A percentile compares a stretch with the other conserved stretches of the same genome.
Conservation (phyloP, 1,284 basidiomycete genomes). For the Gymnopus androsaceus region DNA sequence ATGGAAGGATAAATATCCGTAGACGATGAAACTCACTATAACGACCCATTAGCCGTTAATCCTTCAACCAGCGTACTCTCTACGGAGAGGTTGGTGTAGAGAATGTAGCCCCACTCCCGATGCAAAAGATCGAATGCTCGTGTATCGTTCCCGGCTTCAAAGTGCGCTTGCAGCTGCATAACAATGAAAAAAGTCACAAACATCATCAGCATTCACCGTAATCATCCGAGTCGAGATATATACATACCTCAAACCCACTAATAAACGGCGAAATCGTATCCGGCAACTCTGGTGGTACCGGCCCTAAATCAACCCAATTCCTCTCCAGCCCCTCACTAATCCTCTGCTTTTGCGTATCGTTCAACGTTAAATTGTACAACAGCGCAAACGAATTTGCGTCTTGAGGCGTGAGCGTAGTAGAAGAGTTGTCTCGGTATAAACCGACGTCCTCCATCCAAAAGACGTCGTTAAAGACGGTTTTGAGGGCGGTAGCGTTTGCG, state of each 20-base stretch:
- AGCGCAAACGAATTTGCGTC: slow-evolving; percentile 52
- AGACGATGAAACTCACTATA: slow-evolving; percentile 33
- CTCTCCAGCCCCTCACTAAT: slow-evolving; percentile 42
- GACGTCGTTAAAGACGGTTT: slow-evolving; percentile 40
- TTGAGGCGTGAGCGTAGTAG: slow-evolving; percentile 46
- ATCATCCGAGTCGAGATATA: no score
- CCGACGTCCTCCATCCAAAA: slow-evolving; percentile 46
- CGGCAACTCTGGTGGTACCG: slow-evolving; percentile 47
- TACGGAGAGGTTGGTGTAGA: slow-evolving; percentile 45
- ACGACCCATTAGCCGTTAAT: slow-evolving; percentile 47
- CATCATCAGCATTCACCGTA: no score
- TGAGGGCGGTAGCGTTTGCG: slow-evolving; percentile 41
- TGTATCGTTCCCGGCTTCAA: slow-evolving; percentile 43
- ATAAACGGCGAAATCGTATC: slow-evolving; percentile 54
- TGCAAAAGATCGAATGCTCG: slow-evolving; percentile 46
- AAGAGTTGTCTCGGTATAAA: slow-evolving; percentile 48
- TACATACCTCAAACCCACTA: slow-evolving; percentile 48
- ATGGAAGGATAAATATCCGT: background rate
- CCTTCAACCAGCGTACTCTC: slow-evolving; percentile 51
- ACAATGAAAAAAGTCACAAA: background rate
- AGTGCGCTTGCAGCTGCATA: slow-evolving; percentile 48
- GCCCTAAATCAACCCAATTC: slow-evolving; percentile 47
- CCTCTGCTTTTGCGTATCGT: slow-evolving; percentile 29
- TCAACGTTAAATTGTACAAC: slow-evolving; percentile 44
- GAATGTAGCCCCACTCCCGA: slow-evolving; percentile 51